phyloP scores from a whole-genome alignment of 306 rosid genomes.

The Quercus bicolor region DNA sequence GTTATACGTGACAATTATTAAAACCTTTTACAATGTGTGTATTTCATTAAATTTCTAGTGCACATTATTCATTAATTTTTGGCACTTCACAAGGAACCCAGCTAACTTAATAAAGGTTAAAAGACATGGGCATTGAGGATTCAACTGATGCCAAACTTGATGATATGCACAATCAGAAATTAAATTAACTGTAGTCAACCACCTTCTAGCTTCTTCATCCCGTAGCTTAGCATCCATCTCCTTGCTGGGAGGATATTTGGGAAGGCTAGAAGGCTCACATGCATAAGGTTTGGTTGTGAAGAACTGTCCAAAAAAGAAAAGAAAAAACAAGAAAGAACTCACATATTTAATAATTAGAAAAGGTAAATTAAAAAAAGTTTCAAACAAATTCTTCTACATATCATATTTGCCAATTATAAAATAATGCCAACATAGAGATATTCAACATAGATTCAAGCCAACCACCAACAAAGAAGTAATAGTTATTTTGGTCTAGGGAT shows the following conservation, averaged over 20 bases:
- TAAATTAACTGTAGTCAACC: conserved; percentile 22
- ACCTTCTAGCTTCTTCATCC: conserved; percentile 99
- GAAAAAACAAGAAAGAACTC: conserved; percentile 11
- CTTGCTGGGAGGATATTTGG: conserved; percentile 98
- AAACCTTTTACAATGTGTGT: background rate
- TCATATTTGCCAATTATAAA: background rate
- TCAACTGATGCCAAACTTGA: conserved; percentile 3
- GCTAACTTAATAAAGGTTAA: background rate
- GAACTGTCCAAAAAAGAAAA: conserved; percentile 58
- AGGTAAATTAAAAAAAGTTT: background rate
- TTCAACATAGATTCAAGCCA: background rate
- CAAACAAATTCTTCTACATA: background rate
- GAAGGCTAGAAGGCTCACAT: conserved; percentile 97
- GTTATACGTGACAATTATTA: background rate
- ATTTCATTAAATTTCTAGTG: background rate
- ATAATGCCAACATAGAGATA: background rate
- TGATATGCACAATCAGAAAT: background rate
- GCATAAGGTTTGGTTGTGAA: conserved; percentile 90
- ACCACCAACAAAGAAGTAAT: background rate
- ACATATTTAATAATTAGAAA: background rate
- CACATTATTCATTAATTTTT: background rate
- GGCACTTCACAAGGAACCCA: background rate
- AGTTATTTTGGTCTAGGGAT: background rate
- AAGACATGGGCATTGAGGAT: background rate
- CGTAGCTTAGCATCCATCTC: conserved; percentile 99